Conservation (phyloP, 73 alveolate species). For the Tetrahymena malaccensis region DNA sequence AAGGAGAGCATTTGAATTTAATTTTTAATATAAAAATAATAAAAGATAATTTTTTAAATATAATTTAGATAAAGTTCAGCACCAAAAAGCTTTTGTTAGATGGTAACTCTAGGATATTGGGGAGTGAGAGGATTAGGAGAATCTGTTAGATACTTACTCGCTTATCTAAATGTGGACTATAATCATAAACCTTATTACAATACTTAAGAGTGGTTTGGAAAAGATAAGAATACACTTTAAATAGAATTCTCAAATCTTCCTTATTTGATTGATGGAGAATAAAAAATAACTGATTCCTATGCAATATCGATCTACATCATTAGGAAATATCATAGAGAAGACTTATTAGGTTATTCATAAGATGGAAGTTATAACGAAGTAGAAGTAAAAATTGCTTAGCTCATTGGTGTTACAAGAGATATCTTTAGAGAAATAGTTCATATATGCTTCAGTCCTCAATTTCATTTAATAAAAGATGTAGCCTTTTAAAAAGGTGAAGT, state of each 20-base stretch:
- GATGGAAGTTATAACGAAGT: background rate
- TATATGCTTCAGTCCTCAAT: background rate
- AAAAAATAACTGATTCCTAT: background rate
- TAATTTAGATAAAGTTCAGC: too few species aligned
- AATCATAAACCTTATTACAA: background rate
- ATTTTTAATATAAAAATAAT: too few species aligned
- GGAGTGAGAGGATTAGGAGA: background rate
- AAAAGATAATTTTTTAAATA: too few species aligned
- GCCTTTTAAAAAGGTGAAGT: too few species aligned
- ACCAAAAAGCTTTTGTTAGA: background rate
- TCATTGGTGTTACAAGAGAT: background rate
- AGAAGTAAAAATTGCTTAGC: background rate
- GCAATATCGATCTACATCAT: background rate
- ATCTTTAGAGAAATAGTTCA: background rate
- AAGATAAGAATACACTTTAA: background rate
- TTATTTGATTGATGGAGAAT: background rate
- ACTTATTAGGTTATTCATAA: background rate
- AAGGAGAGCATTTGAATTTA: too few species aligned
- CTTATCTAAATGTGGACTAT: background rate
- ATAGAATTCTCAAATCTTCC: background rate
- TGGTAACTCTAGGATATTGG: background rate
- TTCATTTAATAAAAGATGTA: background rate
- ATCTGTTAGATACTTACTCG: background rate
- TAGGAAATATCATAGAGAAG: background rate
- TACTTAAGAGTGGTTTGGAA: background rate